Conservation (phyloP, 2,329 filamentous ascomycete species). For the Cordyceps javanica region DNA sequence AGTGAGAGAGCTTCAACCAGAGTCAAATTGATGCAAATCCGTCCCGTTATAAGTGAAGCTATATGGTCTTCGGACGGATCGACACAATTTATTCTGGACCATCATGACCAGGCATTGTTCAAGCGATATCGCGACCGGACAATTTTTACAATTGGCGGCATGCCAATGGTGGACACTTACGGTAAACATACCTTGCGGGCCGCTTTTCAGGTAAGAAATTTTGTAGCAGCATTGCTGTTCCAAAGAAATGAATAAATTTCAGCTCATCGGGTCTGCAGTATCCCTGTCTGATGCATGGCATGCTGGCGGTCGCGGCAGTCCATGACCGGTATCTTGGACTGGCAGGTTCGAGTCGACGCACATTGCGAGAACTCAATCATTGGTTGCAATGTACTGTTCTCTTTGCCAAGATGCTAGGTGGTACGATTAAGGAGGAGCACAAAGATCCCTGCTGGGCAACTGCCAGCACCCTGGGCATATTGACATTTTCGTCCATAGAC, state of each 20-base stretch:
- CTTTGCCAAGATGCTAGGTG: not conserved
- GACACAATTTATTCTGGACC: not conserved
- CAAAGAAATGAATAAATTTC: not conserved
- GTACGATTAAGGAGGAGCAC: not conserved
- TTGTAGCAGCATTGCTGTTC: no score
- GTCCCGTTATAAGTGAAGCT: not conserved
- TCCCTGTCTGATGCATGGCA: slow-evolving; percentile 1
- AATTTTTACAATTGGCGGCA: not conserved
- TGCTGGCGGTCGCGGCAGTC: not conserved
- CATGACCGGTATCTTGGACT: not conserved
- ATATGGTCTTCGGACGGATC: not conserved
- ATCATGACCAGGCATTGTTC: not conserved
- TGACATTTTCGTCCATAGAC: not conserved
- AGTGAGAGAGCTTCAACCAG: not conserved
- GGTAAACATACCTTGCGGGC: not conserved
- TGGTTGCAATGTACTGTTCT: not conserved
- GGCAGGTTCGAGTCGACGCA: not conserved
- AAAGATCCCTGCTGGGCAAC: slow-evolving; percentile 1
- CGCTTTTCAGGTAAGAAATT: not conserved
- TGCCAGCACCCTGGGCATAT: not conserved
- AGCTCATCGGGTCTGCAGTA: not conserved
- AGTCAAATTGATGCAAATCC: not conserved
- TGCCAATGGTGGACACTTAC: not conserved
- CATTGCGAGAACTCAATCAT: not conserved
- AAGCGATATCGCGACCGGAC: slow-evolving; percentile 1